Conservation (phyloP, 805 yeast species). For the Candida qinlingensis region DNA sequence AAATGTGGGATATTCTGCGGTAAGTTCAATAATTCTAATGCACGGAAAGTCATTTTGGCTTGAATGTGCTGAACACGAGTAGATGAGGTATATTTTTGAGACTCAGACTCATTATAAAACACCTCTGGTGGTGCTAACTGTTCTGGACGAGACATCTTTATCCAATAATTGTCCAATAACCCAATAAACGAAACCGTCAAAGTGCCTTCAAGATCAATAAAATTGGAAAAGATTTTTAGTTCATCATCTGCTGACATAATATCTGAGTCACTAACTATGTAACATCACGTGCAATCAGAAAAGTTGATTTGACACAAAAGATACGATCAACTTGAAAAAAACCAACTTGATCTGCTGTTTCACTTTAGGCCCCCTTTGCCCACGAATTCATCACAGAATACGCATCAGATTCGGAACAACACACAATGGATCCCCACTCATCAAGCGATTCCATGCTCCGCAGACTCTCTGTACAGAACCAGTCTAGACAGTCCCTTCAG, state of each 20-base stretch:
- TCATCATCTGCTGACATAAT: neutral
- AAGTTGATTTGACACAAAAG: neutral
- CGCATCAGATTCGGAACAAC: too few species aligned
- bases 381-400: too few species aligned
- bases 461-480: neutral
- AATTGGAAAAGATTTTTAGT: neutral
- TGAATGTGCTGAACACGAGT: slow-evolving; percentile 98
- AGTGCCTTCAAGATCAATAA: too few species aligned
- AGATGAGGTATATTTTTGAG: slow-evolving; percentile 83
- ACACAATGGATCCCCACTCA: neutral
- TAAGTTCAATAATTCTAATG: slow-evolving; percentile 78
- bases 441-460: neutral
- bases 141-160: slow-evolving; percentile 87
- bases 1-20: slow-evolving; percentile 52
- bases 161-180: neutral
- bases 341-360: too few species aligned
- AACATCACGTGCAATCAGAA: neutral
- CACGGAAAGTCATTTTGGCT: slow-evolving; percentile 94
- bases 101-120: slow-evolving; percentile 87
- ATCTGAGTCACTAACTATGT: neutral
- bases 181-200: neutral
- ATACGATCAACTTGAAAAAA: neutral
- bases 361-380: too few species aligned
- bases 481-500: neutral
- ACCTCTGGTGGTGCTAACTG: slow-evolving; percentile 95